Evolutionary conservation across 1,284 basidiomycete genomes (phyloP).

Genomic region (Sporisorium exsertum): DNA sequence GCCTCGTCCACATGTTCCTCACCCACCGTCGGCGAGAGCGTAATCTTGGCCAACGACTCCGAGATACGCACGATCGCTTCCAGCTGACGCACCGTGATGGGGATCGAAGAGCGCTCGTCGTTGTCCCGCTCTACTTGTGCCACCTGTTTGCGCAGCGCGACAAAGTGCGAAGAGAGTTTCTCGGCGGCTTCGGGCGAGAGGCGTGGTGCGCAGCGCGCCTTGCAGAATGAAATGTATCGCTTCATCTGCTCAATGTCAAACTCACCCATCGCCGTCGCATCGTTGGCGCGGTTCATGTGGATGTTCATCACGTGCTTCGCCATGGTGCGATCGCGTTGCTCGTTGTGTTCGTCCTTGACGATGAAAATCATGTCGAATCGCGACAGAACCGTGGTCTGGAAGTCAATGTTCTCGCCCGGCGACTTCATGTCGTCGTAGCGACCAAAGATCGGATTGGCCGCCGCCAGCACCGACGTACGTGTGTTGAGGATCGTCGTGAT

Average conservation of each 20-base stretch:
- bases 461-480: slow-evolving; percentile 93
- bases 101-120: slow-evolving; percentile 96
- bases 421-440: slow-evolving; percentile 97
- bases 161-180: slow-evolving; percentile 97
- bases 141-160: slow-evolving; percentile 90
- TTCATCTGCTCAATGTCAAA: slow-evolving; percentile 99
- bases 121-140: slow-evolving; percentile 97
- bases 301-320: slow-evolving; percentile 99
- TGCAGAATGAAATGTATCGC: slow-evolving; percentile 94
- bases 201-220: slow-evolving; percentile 94
- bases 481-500: slow-evolving; percentile 99
- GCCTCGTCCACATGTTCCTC: slow-evolving; percentile 98
- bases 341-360: slow-evolving; percentile 97
- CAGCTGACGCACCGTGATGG: slow-evolving; percentile 97
- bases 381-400: slow-evolving; percentile 97
- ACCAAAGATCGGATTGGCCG: slow-evolving; percentile 98
- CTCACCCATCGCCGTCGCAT: slow-evolving; percentile 77
- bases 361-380: slow-evolving; percentile 99
- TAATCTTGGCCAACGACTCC: slow-evolving; percentile 94
- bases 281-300: slow-evolving; percentile 89
- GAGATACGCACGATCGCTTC: slow-evolving; percentile 99
- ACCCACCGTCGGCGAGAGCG: slow-evolving; percentile 84
- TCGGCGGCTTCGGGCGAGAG: slow-evolving; percentile 92
- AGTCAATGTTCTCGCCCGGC: slow-evolving; percentile 98
- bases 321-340: slow-evolving; percentile 90